Percentiles rank a stretch among this genome's conserved stretches.
These are phyloP conservation scores for Chrysoporthe deuterocubensis DNA, from an alignment of 2,329 filamentous ascomycete genomes.

Conservation along the genomic window DNA sequence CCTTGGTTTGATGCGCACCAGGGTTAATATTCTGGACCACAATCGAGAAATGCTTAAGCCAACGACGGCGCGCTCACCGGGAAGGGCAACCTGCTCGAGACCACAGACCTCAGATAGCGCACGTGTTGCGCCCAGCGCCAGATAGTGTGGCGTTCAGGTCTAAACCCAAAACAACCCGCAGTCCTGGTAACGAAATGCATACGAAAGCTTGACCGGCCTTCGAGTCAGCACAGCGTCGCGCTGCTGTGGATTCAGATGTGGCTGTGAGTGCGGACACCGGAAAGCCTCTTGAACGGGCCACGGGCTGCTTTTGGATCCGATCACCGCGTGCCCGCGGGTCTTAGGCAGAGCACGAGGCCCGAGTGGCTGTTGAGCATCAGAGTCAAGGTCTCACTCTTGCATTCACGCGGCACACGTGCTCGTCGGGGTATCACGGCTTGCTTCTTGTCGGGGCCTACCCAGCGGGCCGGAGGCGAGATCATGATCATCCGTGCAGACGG, in stretches of 20 bases:
- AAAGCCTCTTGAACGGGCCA: not conserved
- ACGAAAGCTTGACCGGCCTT: not conserved
- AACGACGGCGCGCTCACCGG: not conserved
- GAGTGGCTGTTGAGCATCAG: not conserved
- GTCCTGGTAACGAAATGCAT: not conserved
- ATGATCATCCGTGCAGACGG: not conserved
- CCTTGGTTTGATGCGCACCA: not conserved
- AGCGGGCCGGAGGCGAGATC: conserved; percentile 5
- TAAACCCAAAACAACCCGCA: not conserved
- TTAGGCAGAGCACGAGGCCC: not conserved
- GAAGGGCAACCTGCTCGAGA: no score
- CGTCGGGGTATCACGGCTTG: not conserved
- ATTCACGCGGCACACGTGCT: not conserved
- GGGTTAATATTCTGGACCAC: not conserved
- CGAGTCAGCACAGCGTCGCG: not conserved
- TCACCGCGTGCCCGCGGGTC: not conserved
- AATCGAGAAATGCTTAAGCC: not conserved
- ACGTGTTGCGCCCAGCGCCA: not conserved
- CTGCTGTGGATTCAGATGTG: not conserved
- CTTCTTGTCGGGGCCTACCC: conserved; percentile 1
- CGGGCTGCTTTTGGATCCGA: not conserved
- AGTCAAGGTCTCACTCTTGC: not conserved
- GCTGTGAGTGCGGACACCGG: not conserved
- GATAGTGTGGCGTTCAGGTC: not conserved
- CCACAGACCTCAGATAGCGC: not conserved